A percentile compares a stretch with the other conserved stretches of the same genome.
These are phyloP conservation scores for Chimonanthus praecox DNA, from an alignment of 164 flowering plant species.

Conservation along the genomic window DNA sequence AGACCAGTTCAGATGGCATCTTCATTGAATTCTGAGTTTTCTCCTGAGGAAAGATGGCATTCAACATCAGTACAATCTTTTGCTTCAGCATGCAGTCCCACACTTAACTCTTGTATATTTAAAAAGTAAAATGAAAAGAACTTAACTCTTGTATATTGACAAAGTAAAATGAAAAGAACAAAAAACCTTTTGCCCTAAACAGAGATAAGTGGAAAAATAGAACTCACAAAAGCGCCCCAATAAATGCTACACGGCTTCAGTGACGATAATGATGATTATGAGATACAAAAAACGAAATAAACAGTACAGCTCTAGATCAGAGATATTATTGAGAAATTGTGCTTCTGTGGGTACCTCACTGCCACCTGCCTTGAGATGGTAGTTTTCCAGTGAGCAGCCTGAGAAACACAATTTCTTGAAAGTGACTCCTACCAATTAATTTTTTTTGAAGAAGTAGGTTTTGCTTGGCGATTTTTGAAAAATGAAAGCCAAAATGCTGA, in stretches of 20 bases:
- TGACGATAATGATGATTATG: too few species aligned
- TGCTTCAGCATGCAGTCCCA: not conserved
- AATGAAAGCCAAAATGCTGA: not conserved
- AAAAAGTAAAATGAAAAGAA: not conserved
- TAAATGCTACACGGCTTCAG: too few species aligned
- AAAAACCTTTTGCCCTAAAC: too few species aligned
- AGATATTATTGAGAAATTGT: not conserved
- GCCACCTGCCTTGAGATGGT: not conserved
- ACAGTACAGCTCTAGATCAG: not conserved
- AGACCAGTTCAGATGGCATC: conserved; percentile 15
- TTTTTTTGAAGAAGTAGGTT: not conserved
- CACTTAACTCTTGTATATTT: not conserved
- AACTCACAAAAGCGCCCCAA: too few species aligned
- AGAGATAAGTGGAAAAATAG: too few species aligned
- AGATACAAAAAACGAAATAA: too few species aligned
- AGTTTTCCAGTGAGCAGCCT: not conserved
- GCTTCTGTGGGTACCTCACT: not conserved
- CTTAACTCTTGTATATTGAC: not conserved
- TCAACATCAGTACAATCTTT: not conserved
- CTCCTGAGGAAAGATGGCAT: conserved; percentile 21
- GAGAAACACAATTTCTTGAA: not conserved
- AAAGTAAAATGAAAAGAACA: not conserved
- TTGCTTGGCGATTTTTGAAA: not conserved
- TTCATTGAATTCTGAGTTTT: conserved; percentile 13
- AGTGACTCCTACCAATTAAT: not conserved